Base-by-base conservation (phyloP, 495 filamentous ascomycete species). In the Xylaria cubensis region DNA sequence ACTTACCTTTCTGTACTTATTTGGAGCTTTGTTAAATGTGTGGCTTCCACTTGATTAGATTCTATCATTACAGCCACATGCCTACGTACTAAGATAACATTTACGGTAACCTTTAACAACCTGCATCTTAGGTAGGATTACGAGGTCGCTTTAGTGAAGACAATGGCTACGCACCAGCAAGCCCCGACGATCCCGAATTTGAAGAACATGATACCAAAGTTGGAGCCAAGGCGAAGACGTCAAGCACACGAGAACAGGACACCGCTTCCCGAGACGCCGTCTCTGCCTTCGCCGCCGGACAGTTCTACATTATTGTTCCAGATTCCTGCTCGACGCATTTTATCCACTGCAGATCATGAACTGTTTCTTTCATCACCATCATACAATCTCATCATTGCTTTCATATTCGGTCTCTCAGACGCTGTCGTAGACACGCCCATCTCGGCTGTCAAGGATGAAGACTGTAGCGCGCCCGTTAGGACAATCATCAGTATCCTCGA, bases 321-420 rank as follows among this genome's bases (percentile, higher is more conserved):
- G 29, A 81, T 83, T 10, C 96, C 96, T 36, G 85, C 80, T 19
- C 87, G 95, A 62, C 89, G 94, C 9, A 97, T 99, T 66, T 82
- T 98, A 32, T 93, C 94, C 4, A 81, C 84, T 2, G 81, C 88
- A 56, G 97, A 99, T 76, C 95, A 96, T 78, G 87, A 92, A 17
- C 81, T 93, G 8, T 99, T 97, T 79, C 86, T 93, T 10, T 81
- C 88, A 15, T 98, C 95, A 0, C 87, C 91, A 0, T 93, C 95
- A 8, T 92, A 95, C 79, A 86, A 81, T 4, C 89, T 98, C 7
- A 84, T 99, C 64, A 78, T 92, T 29, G 88, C 92, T 24, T 99
- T 97, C 77, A 87, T 97, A 73, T 97, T 97, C 76, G 87, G 88
- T 42, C 90, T 98, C 51, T 90, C 94, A 51, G 94, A 98, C 71